Evolutionary conservation across 306 rosid genomes (phyloP), one percentile per base, ranked within the genome.

Genomic region (Gynostemma pentaphyllum): DNA sequence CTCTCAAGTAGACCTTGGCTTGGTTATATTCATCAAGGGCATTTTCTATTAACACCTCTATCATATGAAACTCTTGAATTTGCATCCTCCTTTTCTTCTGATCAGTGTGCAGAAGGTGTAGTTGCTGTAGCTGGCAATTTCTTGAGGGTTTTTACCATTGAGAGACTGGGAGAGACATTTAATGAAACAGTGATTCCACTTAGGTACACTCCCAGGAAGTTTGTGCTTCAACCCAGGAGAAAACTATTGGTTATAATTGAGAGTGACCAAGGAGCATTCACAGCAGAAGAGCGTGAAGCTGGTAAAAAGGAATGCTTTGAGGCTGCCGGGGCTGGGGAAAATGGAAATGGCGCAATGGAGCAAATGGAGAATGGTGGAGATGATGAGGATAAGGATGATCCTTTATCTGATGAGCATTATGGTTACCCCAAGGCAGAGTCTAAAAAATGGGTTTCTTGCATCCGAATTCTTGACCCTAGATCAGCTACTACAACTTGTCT

Each of bases 1-100:
- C 78, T 92, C 76, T 92, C 96, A 60, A 88, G 99, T 76, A 89
- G 88, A 63, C 99, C 99, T 12, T 92, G 99, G 96, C 99, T 92
- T 61, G 99, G 99, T 70, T 92, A 86, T 65, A 92, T 88, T 75
- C 88, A 92, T 80, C 96, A 92, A 78, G 96, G 99, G 4, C 96
- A 92, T 77, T 88, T 92, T 72, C 89, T 92, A 30, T 73, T 92
- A 63, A 88, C 99, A 7, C 99, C 99, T 32, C 85, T 88, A n/a
- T 88, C 99, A 15, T 92, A 88, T 78, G 99, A 92, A 74, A 82
- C 95, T 71, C 88, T 88, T 55, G 99, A 92, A 73, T 84, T 79
- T 75, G 99, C 95, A 28, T 92, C 96, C 50, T 86, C 99, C 27
- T 92, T 92, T 78, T 86, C 96, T 37, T 88, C 96, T 15, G 99